Evolutionary conservation across 1,284 basidiomycete species (phyloP).

Genomic region (Schizopora paradoxa): DNA sequence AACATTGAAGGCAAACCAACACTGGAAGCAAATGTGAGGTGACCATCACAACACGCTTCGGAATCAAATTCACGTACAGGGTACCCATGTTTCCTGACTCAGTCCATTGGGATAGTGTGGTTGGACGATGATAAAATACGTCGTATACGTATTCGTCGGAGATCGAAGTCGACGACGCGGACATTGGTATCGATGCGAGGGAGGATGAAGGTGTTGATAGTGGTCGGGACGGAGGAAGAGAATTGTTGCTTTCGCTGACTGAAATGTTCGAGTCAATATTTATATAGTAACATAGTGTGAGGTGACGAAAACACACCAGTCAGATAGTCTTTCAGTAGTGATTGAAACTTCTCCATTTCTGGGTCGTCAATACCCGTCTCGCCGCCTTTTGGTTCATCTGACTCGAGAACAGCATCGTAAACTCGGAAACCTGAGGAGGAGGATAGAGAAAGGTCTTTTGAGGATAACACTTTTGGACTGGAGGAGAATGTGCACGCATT

Average conservation of each 20-base stretch:
- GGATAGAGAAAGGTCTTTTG: slow-evolving; percentile 38
- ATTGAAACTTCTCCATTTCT: slow-evolving; percentile 70
- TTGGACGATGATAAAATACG: slow-evolving; percentile 66
- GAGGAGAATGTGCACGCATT: slow-evolving; percentile 1
- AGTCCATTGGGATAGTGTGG: slow-evolving; percentile 52
- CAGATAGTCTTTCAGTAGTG: slow-evolving; percentile 66
- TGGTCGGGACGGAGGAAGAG: not conserved
- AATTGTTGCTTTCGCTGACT: slow-evolving; percentile 24
- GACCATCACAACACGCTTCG: slow-evolving; percentile 21
- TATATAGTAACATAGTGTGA: not conserved
- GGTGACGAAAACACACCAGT: slow-evolving; percentile 38
- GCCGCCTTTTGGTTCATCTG: no score
- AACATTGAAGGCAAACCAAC: slow-evolving; percentile 54
- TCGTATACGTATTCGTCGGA: slow-evolving; percentile 70
- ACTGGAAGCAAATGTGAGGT: slow-evolving; percentile 31
- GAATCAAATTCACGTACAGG: no score
- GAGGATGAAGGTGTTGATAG: slow-evolving; percentile 10
- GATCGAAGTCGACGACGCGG: slow-evolving; percentile 2
- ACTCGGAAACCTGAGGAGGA: slow-evolving; percentile 46
- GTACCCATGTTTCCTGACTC: slow-evolving; percentile 56
- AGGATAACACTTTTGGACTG: slow-evolving; percentile 52
- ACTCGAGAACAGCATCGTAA: slow-evolving; percentile 62
- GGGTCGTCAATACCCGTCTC: slow-evolving; percentile 36
- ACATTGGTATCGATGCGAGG: slow-evolving; percentile 15
- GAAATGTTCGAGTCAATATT: no score